These are phyloP conservation scores for Didymella sp. DNA, from an alignment of 2,329 filamentous ascomycete species.

Conservation along the genomic window DNA sequence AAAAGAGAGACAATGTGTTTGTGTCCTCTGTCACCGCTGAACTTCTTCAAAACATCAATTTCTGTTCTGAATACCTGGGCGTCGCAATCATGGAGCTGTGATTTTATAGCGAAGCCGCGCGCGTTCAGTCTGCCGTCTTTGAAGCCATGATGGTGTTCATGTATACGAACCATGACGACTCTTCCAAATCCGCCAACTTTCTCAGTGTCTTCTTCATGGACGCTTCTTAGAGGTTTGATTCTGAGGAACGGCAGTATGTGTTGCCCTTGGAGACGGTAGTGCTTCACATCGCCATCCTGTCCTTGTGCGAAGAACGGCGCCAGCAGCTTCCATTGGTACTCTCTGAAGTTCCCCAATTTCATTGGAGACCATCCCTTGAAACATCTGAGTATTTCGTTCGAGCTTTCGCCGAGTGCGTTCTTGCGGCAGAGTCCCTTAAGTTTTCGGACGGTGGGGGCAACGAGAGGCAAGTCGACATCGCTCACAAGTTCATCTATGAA, in stretches of 20 bases:
- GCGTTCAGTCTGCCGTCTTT: neutral
- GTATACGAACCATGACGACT: conserved; percentile 26
- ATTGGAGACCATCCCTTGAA: neutral
- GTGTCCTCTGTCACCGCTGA: conserved; percentile 21
- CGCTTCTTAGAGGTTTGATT: neutral
- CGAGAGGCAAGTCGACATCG: neutral
- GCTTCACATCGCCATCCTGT: conserved; percentile 10
- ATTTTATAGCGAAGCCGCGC: conserved; percentile 25
- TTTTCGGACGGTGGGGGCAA: neutral
- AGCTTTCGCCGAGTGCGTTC: neutral
- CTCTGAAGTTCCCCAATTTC: neutral
- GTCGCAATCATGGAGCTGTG: conserved; percentile 15
- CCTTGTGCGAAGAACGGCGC: conserved; percentile 23
- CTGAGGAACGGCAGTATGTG: conserved; percentile 26
- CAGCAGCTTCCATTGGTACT: conserved; percentile 27
- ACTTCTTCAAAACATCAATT: conserved; percentile 18
- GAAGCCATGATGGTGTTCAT: conserved; percentile 26
- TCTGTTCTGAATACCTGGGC: conserved; percentile 19
- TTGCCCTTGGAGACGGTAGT: conserved; percentile 24
- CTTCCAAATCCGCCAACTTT: conserved; percentile 10
- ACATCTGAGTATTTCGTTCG: neutral
- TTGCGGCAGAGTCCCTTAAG: neutral
- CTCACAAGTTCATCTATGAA: neutral
- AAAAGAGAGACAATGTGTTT: conserved; percentile 25
- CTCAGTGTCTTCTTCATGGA: neutral